Percentiles rank a stretch among this genome's conserved stretches.
These are phyloP conservation scores for Kickxella alabastrina DNA, from an alignment of 192 early-diverging fungal species.

Conservation along the genomic window DNA sequence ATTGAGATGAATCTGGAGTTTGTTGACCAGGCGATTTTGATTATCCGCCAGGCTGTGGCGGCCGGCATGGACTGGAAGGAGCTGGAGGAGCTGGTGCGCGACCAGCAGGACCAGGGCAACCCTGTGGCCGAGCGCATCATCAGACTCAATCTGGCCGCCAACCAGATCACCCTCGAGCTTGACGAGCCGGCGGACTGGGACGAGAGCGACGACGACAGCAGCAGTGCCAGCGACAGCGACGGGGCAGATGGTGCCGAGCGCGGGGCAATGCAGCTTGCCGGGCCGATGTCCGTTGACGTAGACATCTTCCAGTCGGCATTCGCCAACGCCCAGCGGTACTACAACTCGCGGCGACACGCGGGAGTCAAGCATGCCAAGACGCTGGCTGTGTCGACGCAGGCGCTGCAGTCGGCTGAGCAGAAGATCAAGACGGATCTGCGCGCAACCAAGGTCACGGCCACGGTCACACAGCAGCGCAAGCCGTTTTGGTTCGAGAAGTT, in stretches of 20 bases:
- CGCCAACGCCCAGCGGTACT: conserved; percentile 87
- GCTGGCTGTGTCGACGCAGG: conserved; percentile 75
- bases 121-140: conserved; percentile 76
- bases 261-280: conserved; percentile 58
- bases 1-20: conserved; percentile 80
- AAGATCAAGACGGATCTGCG: conserved; percentile 83
- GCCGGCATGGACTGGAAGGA: conserved; percentile 97
- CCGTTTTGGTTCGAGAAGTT: conserved; percentile 99
- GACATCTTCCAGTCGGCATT: conserved; percentile 86
- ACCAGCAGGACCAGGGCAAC: conserved; percentile 74
- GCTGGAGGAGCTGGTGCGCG: conserved; percentile 77
- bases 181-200: conserved; percentile 53
- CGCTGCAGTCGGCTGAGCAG: conserved; percentile 83
- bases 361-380: conserved; percentile 90
- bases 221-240: conserved; percentile 26
- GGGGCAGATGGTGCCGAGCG: conserved; percentile 28
- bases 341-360: conserved; percentile 78
- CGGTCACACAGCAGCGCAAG: conserved; percentile 82
- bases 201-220: conserved; percentile 54
- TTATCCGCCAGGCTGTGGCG: conserved; percentile 84
- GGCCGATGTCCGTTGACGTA: conserved; percentile 64
- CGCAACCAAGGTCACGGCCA: conserved; percentile 67
- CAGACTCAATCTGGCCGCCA: conserved; percentile 70
- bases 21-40: conserved; percentile 83
- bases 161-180: conserved; percentile 72